A percentile compares a stretch with the other conserved stretches of the same genome.
Evolutionary conservation across 306 rosid genomes (phyloP).

Genomic region (Coriaria nepalensis): DNA sequence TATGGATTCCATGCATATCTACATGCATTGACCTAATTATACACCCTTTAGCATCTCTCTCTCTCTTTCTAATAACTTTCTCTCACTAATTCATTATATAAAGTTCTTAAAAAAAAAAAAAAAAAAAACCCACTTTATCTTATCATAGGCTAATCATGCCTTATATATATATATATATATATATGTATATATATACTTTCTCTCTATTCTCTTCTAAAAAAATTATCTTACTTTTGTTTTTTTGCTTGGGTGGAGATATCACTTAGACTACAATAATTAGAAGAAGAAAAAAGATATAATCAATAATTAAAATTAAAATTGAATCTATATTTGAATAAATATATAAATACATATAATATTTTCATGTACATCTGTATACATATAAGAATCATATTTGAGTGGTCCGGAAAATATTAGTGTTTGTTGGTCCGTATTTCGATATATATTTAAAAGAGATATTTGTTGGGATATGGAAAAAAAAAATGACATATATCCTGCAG

Average conservation of each 20-base stretch:
- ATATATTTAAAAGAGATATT: too few species aligned
- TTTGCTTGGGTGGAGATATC: too few species aligned
- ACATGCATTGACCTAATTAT: slow-evolving; percentile 15
- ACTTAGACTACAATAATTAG: too few species aligned
- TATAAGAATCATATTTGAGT: too few species aligned
- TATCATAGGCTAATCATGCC: slow-evolving; percentile 27
- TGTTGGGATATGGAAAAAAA: not conserved
- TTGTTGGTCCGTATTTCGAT: too few species aligned
- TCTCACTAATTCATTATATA: slow-evolving; percentile 9
- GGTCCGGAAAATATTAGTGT: too few species aligned
- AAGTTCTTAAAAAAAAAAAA: slow-evolving; percentile 6
- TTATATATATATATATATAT: slow-evolving; percentile 6
- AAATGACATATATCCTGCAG: slow-evolving; percentile 10
- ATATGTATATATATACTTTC: not conserved
- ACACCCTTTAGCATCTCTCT: slow-evolving; percentile 16
- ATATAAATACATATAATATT: too few species aligned
- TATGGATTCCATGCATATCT: slow-evolving; percentile 6
- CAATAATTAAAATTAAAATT: too few species aligned
- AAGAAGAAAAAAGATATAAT: too few species aligned
- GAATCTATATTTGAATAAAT: not conserved
- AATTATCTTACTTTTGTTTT: too few species aligned
- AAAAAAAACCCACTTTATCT: slow-evolving; percentile 16
- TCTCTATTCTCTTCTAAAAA: slow-evolving; percentile 1
- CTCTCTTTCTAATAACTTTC: slow-evolving; percentile 8
- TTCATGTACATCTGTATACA: too few species aligned